Base-by-base conservation (phyloP, 1,284 basidiomycete genomes). In the Agroathelia rolfsii region DNA sequence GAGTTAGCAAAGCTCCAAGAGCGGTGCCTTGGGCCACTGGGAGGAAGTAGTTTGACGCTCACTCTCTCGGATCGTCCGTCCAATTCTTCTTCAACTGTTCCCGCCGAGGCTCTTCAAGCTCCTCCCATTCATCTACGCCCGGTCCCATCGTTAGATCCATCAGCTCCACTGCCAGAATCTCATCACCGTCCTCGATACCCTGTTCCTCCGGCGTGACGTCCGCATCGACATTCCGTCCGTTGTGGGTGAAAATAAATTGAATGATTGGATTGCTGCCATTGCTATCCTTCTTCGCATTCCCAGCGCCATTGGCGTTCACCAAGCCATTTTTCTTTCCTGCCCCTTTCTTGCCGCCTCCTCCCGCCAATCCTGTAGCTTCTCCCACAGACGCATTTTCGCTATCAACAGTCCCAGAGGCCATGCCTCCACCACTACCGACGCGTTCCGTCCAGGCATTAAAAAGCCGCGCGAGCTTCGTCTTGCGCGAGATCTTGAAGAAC, bases 401-500 rank as follows among this genome's bases (percentile, higher is more conserved):
- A 3, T 41, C 44, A 3, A 24, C 29, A 25, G 56, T 49, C 34
- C 59, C 18, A 23, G 14, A 29, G 24, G 25, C 35, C 25, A n/a
- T n/a, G n/a, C n/a, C n/a, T n/a, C n/a, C n/a, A 9, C 43, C 44
- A 18, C 43, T 59, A 49, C 84, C 82, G 84, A 88, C 87, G 41
- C 84, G 66, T 33, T 82, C 79, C 20, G 80, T 84, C 83, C 84
- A 87, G n/a, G 82, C 77, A 44, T 73, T 76, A 54, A 87, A 85
- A 36, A 87, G 64, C 37, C 77, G 68, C 30, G 76, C 72, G 20
- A 88, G 62, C 52, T 85, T 87, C 22, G 79, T 84, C 58, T 86
- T 87, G 51, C 84, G 76, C 18, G 79, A 81, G 45, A 88, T 84
- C 56, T 85, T 87, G 69, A 88, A 88, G 62, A 82, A 86, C 24